Conservation (phyloP, 2,329 filamentous ascomycete species). For the Colletotrichum endophyticum region DNA sequence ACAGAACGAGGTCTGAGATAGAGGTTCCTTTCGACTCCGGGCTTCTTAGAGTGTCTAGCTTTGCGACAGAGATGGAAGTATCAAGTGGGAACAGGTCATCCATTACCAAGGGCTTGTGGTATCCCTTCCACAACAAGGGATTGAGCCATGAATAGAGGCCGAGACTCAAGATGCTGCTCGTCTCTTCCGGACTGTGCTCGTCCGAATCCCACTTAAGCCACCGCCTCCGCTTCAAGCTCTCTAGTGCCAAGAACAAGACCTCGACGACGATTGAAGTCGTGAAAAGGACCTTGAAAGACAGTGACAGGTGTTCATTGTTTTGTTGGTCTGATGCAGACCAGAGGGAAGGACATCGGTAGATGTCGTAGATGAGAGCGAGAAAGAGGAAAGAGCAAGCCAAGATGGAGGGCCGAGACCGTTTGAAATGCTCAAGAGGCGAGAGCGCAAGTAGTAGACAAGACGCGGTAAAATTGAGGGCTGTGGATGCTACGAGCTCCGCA, state of each 20-base stretch:
- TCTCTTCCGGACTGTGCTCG: conserved; percentile 16
- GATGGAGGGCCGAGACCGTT: not conserved
- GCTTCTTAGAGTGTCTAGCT: not conserved
- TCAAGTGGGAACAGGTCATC: not conserved
- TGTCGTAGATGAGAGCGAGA: not conserved
- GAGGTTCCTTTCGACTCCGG: not conserved
- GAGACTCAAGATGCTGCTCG: conserved; percentile 22
- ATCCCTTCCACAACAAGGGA: conserved; percentile 6
- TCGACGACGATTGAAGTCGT: not conserved
- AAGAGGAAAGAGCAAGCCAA: not conserved
- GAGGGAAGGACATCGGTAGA: not conserved
- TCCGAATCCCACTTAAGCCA: not conserved
- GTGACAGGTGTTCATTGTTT: not conserved
- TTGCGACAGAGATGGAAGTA: not conserved
- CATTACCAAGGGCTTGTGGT: not conserved
- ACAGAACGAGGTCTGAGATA: not conserved
- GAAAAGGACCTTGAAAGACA: not conserved
- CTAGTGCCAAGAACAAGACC: not conserved
- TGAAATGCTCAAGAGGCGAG: not conserved
- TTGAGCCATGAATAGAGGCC: conserved; percentile 25
- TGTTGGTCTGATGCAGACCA: not conserved
- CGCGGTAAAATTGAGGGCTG: not conserved
- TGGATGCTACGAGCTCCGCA: not conserved
- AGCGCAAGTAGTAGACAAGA: not conserved
- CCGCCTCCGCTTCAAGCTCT: not conserved